Conservation (phyloP, 2,329 filamentous ascomycete species). For the Neonectria ditissima region DNA sequence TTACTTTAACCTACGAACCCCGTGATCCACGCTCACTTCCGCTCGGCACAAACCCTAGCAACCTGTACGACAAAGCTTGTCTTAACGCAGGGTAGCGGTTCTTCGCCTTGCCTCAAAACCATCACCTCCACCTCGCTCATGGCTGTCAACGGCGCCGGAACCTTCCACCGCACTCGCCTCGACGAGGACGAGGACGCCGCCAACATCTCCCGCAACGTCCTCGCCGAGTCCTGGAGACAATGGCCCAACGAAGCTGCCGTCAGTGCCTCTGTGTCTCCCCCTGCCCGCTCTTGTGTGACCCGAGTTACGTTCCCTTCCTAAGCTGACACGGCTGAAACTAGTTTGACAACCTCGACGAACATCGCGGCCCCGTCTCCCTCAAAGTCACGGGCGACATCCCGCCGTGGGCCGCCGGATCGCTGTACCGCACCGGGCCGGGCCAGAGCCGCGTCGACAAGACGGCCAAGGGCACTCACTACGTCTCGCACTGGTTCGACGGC, state of each 20-base stretch:
- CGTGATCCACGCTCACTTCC: background rate
- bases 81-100: background rate
- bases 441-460: slow-evolving; percentile 70
- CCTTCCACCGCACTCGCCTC: slow-evolving; percentile 43
- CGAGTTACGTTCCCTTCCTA: background rate
- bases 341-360: slow-evolving; percentile 77
- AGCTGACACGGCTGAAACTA: slow-evolving; percentile 47
- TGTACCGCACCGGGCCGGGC: slow-evolving; percentile 82
- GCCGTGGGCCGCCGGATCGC: slow-evolving; percentile 74
- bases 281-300: background rate
- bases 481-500: slow-evolving; percentile 86
- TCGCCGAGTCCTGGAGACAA: slow-evolving; percentile 51
- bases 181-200: slow-evolving; percentile 45
- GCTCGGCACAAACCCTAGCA: background rate
- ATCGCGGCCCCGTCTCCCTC: slow-evolving; percentile 73
- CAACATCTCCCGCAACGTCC: slow-evolving; percentile 43
- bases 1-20: background rate
- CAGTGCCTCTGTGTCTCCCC: slow-evolving; percentile 27
- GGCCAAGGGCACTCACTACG: slow-evolving; percentile 67
- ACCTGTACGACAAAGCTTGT: background rate
- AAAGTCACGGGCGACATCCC: slow-evolving; percentile 75
- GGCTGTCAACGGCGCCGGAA: slow-evolving; percentile 45
- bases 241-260: slow-evolving; percentile 64
- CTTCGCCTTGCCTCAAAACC: background rate
- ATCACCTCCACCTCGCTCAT: slow-evolving; percentile 25